Conservation (phyloP, 139 green algal genomes). For the Chlamydomonas sp. region DNA sequence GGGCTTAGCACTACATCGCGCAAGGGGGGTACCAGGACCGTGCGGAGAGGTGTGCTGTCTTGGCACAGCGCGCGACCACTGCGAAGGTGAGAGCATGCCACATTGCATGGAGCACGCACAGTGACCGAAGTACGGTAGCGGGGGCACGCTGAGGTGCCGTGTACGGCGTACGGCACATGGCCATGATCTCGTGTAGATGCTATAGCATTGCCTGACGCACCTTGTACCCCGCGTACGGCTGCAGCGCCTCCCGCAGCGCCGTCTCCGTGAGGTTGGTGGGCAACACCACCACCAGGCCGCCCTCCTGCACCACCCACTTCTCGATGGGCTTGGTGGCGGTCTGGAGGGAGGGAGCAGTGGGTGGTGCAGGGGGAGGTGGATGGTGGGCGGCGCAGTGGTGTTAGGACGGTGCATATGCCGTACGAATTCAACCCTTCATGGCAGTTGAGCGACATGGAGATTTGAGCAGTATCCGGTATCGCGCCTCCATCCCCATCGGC, state of each 20-base stretch:
- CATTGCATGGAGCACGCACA: not conserved
- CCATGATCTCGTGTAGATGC: too few species aligned
- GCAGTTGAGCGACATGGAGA: too few species aligned
- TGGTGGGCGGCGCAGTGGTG: too few species aligned
- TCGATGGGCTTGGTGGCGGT: conserved; percentile 5
- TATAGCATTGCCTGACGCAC: not conserved
- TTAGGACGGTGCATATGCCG: too few species aligned
- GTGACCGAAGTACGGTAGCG: not conserved
- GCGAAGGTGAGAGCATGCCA: not conserved
- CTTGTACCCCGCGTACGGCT: conserved; percentile 29
- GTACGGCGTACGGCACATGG: not conserved
- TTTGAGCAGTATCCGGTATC: too few species aligned
- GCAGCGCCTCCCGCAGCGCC: conserved; percentile 29
- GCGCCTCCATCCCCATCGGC: too few species aligned
- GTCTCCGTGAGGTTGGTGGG: conserved; percentile 19
- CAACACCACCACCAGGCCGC: conserved; percentile 46
- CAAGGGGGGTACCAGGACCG: not conserved
- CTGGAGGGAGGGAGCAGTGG: not conserved
- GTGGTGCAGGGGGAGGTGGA: not conserved
- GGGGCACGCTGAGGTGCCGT: not conserved
- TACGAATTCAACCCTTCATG: too few species aligned
- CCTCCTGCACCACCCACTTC: conserved; percentile 40
- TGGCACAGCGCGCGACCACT: too few species aligned
- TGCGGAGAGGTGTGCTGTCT: not conserved
- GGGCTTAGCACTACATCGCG: not conserved